Evolutionary conservation across 1,284 basidiomycete species (phyloP).

Genomic region (Ceratobasidium sp.): DNA sequence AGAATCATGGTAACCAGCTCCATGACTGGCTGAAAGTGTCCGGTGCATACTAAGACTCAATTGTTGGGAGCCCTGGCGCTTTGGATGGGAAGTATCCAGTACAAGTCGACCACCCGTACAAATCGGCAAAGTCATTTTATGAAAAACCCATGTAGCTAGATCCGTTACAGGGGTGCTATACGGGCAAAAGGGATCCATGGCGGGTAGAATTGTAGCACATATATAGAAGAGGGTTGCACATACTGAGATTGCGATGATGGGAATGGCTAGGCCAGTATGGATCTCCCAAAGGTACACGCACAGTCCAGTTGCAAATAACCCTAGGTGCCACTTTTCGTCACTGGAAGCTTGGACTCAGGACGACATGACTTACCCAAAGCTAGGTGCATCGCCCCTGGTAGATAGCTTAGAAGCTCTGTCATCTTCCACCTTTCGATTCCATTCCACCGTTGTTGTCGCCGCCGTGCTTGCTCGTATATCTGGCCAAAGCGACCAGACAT

Average conservation of each 20-base stretch:
- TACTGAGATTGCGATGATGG: background rate
- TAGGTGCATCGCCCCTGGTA: too few species aligned
- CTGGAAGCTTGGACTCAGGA: too few species aligned
- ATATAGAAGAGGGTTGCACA: background rate
- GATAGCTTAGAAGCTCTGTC: too few species aligned
- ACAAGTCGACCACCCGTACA: too few species aligned
- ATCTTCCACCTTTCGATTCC: too few species aligned
- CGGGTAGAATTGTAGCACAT: background rate
- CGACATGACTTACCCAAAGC: too few species aligned
- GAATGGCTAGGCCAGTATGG: background rate
- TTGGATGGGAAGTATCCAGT: too few species aligned
- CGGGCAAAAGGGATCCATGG: background rate
- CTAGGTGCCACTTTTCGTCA: background rate
- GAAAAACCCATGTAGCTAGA: too few species aligned
- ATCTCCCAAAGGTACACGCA: slow-evolving; percentile 11
- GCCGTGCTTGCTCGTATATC: background rate
- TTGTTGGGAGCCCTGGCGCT: too few species aligned
- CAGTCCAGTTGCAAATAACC: slow-evolving; percentile 12
- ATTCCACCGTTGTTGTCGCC: background rate
- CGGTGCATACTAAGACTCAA: background rate
- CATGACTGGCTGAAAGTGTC: too few species aligned
- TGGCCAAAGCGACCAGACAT: slow-evolving; percentile 2
- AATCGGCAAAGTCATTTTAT: too few species aligned
- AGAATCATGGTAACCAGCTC: too few species aligned
- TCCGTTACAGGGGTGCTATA: background rate